A percentile compares a stretch with the other conserved stretches of the same genome.
These are phyloP conservation scores for Linum trigynum DNA, from an alignment of 345 rosid genomes.

Conservation along the genomic window DNA sequence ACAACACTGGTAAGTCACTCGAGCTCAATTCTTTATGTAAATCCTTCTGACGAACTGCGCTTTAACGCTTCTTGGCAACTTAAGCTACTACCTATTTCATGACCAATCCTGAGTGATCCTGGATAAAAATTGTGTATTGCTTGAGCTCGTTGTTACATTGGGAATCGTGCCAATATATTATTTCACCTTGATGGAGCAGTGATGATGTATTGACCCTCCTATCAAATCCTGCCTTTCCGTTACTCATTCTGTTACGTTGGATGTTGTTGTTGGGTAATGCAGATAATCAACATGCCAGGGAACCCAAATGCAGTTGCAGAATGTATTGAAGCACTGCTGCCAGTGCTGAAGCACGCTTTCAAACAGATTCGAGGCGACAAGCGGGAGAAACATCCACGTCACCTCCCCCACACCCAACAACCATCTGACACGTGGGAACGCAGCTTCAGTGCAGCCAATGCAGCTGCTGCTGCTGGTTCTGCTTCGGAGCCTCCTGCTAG, in stretches of 20 bases:
- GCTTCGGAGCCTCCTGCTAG: neutral
- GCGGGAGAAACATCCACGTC: constrained; percentile 85
- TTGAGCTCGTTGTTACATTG: too few relatives aligned
- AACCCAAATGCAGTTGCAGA: constrained; percentile 92
- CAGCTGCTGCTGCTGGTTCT: neutral
- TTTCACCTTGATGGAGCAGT: too few relatives aligned
- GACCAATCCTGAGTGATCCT: too few relatives aligned
- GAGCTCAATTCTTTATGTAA: too few relatives aligned
- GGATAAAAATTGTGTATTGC: too few relatives aligned
- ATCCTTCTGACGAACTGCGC: neutral
- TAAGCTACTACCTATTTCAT: too few relatives aligned
- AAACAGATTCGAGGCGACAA: constrained; percentile 92
- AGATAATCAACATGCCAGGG: constrained; percentile 98
- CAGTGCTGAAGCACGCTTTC: constrained; percentile 75
- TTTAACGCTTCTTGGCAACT: neutral
- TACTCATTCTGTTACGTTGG: neutral
- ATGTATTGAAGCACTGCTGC: constrained; percentile 87
- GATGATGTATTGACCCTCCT: too few relatives aligned
- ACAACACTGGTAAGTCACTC: constrained; percentile 61
- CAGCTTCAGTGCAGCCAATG: neutral
- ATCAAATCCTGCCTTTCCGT: too few relatives aligned
- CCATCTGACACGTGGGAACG: constrained; percentile 2
- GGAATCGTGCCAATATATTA: too few relatives aligned
- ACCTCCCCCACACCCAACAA: constrained; percentile 49
- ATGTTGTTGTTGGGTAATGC: neutral